Base-by-base conservation (phyloP, 2,329 filamentous ascomycete genomes). In the Aspergillus latus region DNA sequence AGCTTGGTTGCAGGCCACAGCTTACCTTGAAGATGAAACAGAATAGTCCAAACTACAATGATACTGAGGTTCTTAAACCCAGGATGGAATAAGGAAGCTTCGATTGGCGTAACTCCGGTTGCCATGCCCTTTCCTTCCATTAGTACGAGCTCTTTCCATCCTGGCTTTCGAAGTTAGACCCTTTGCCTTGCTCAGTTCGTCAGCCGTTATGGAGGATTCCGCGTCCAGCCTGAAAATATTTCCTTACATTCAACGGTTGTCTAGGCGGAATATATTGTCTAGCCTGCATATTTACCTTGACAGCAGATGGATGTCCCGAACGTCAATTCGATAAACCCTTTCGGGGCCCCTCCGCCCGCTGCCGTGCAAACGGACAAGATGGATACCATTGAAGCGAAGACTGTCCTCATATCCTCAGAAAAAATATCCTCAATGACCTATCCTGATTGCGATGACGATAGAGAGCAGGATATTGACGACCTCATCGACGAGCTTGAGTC, bases 401-500 rank as follows among this genome's bases (percentile, higher is more conserved):
- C 39, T 29, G 8, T 30, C 30, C 16, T 45, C 29, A 49, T 52
- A 9, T 15, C 39, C 3, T 43, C 47, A 37, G 52, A 48, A 10
- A 51, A 55, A 26, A 74, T 90, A 93, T 68, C 87, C 95, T 36
- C 52, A 1, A 44, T 54, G 30, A 49, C 29, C 16, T 47, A 63
- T 66, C 51, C 59, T 59, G 83, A 82, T 30, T 13, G 15, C 9
- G 86, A 87, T 5, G 87, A 90, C 47, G 88, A 92, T 21, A 88
- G 89, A 45, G 88, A 91, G 67, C 88, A 91, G 77, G 88, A 93
- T 72, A 91, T 96, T 64, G 89, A 95, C 70, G 85, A 87, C 68
- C 82, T 96, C 68, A 95, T 96, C 64, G 88, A 92, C 73, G 90
- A 94, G 10, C 52, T 64, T 64, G 88, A 94, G 77, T 91, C 87